Evolutionary conservation across 257 asterid species (phyloP).

Genomic region (Solanum ossicruentum): DNA sequence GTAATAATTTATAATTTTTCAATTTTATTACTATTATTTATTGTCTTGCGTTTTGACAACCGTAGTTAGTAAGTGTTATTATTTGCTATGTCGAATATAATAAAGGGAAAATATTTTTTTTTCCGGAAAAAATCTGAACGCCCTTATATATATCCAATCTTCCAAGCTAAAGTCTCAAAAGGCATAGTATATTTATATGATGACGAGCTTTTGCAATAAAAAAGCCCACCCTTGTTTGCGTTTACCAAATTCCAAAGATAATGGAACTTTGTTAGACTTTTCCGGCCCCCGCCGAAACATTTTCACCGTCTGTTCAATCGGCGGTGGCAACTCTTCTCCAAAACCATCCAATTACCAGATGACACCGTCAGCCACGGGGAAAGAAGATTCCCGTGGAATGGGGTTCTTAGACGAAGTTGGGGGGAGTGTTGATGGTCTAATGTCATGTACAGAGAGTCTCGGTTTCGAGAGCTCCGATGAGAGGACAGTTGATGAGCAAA

Average conservation of each 20-base stretch:
- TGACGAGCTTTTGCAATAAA: conserved; percentile 6
- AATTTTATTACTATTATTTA: no score
- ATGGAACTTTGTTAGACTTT: not conserved
- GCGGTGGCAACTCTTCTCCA: not conserved
- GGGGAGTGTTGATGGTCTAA: conserved; percentile 18
- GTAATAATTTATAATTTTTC: no score
- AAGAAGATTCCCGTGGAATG: conserved; percentile 14
- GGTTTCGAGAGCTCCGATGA: conserved; percentile 30
- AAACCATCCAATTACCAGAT: not conserved
- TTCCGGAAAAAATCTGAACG: not conserved
- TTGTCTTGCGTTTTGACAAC: no score
- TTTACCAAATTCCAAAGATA: not conserved
- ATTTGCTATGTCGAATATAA: no score
- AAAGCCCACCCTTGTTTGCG: not conserved
- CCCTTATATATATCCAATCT: not conserved
- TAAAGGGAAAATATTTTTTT: not conserved
- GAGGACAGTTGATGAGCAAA: conserved; percentile 7
- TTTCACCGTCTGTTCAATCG: not conserved
- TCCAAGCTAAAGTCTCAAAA: not conserved
- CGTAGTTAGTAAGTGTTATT: no score
- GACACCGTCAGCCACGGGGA: not conserved
- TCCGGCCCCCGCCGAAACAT: not conserved
- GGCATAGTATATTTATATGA: not conserved
- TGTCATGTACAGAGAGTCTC: conserved; percentile 27
- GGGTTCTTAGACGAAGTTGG: conserved; percentile 18